Percentiles rank a stretch among this genome's conserved stretches.
Evolutionary conservation across 176 grass and related monocot species (phyloP).

Genomic region (Metroxylon sagu): DNA sequence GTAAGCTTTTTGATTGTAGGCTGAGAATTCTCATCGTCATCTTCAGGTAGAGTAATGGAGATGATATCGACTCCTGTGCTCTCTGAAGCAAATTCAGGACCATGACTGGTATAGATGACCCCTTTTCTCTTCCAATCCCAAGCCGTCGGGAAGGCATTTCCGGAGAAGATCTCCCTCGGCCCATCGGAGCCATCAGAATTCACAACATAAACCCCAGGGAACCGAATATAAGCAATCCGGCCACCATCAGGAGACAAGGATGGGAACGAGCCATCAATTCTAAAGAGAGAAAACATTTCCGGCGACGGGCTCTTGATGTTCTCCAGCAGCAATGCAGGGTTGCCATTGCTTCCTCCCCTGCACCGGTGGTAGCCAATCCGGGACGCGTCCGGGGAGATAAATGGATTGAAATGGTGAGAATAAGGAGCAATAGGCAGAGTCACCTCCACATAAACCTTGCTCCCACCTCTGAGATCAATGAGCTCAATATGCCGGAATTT

Average conservation of each 20-base stretch:
- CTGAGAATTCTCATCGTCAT: background rate
- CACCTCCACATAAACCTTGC: slow-evolving; percentile 45
- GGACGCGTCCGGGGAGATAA: slow-evolving; percentile 59
- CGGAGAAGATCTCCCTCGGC: slow-evolving; percentile 35
- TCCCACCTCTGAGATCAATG: slow-evolving; percentile 26
- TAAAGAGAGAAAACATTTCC: slow-evolving; percentile 66
- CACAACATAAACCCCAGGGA: slow-evolving; percentile 69
- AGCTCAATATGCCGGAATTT: slow-evolving; percentile 83
- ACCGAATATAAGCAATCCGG: slow-evolving; percentile 53
- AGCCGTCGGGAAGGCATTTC: slow-evolving; percentile 64
- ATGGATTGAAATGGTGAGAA: slow-evolving; percentile 75
- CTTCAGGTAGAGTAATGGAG: slow-evolving; percentile 36
- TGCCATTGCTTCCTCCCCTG: slow-evolving; percentile 50
- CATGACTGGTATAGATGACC: slow-evolving; percentile 65
- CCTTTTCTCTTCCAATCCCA: slow-evolving; percentile 94
- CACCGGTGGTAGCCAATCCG: slow-evolving; percentile 75
- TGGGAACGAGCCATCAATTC: slow-evolving; percentile 73
- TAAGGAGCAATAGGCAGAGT: slow-evolving; percentile 40
- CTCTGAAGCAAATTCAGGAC: slow-evolving; percentile 51
- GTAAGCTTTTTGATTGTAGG: slow-evolving; percentile 60
- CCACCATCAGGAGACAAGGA: slow-evolving; percentile 84
- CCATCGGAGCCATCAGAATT: slow-evolving; percentile 64
- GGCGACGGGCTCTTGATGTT: slow-evolving; percentile 40
- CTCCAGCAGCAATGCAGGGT: slow-evolving; percentile 65
- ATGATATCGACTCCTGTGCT: slow-evolving; percentile 64